These are phyloP conservation scores for Coffea canephora DNA, from an alignment of 257 asterid species.

Conservation along the genomic window DNA sequence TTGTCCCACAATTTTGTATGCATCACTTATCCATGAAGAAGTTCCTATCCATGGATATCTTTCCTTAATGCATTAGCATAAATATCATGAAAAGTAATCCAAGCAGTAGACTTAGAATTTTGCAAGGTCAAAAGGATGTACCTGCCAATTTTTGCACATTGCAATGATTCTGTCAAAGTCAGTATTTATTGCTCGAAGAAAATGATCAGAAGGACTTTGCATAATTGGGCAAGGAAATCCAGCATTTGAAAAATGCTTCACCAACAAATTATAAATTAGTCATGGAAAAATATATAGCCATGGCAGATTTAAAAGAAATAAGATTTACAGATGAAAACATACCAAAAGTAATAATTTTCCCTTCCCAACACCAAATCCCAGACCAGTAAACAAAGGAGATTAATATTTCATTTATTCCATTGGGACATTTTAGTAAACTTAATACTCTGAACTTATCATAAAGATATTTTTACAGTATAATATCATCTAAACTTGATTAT, in stretches of 20 bases:
- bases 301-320: constrained; percentile 1
- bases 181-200: constrained; percentile 94
- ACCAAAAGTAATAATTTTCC: background rate
- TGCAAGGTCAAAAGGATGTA: constrained; percentile 22
- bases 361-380: background rate
- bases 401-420: background rate
- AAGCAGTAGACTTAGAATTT: constrained; percentile 5
- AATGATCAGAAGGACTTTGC: constrained; percentile 99
- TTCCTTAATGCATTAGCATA: background rate
- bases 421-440: background rate
- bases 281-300: constrained; percentile 5
- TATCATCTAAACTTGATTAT: background rate
- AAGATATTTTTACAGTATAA: background rate
- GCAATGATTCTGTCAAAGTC: constrained; percentile 97
- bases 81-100: background rate
- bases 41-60: background rate
- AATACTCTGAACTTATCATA: background rate
- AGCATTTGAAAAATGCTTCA: constrained; percentile 98
- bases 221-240: constrained; percentile 99
- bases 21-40: background rate
- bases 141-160: constrained; percentile 99
- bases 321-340: background rate
- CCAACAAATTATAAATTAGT: constrained; percentile 21
- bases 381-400: background rate
- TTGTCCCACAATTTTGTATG: background rate